A percentile compares a stretch with the other conserved stretches of the same genome.
These are phyloP conservation scores for Brassica incana DNA, from an alignment of 345 rosid species.

Conservation along the genomic window DNA sequence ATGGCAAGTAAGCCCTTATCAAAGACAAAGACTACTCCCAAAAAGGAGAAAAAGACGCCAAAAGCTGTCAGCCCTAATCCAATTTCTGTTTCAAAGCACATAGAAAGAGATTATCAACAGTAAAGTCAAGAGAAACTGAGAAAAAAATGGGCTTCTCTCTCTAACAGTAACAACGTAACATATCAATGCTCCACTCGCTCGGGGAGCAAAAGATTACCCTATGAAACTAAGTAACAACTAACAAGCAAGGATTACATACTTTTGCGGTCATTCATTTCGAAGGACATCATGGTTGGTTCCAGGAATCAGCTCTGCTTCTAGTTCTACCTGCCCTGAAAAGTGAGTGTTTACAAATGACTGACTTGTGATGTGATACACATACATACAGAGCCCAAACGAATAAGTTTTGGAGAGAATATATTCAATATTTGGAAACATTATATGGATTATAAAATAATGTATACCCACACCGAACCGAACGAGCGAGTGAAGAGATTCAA, in stretches of 20 bases:
- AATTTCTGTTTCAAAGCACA: conserved; percentile 53
- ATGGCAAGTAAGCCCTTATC: conserved; percentile 96
- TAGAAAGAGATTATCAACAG: background rate
- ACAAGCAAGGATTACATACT: conserved; percentile 21
- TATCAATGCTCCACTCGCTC: conserved; percentile 1
- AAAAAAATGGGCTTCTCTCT: background rate
- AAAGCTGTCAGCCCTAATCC: conserved; percentile 97
- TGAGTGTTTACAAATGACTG: background rate
- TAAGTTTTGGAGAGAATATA: background rate
- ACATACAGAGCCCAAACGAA: background rate
- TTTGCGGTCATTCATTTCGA: conserved; percentile 44
- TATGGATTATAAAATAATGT: no score
- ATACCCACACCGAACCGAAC: background rate
- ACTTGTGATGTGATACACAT: background rate
- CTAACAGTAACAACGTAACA: background rate
- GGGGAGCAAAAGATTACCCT: background rate
- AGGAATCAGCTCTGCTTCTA: conserved; percentile 11
- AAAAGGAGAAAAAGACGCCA: conserved; percentile 86
- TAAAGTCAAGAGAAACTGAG: background rate
- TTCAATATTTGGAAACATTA: background rate
- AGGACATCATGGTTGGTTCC: conserved; percentile 41
- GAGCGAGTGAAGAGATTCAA: conserved; percentile 17
- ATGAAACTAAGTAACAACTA: background rate
- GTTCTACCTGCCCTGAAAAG: background rate
- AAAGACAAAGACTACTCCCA: conserved; percentile 84